Base-by-base conservation (phyloP, 129 eudicot species). In the Artemisia annua region DNA sequence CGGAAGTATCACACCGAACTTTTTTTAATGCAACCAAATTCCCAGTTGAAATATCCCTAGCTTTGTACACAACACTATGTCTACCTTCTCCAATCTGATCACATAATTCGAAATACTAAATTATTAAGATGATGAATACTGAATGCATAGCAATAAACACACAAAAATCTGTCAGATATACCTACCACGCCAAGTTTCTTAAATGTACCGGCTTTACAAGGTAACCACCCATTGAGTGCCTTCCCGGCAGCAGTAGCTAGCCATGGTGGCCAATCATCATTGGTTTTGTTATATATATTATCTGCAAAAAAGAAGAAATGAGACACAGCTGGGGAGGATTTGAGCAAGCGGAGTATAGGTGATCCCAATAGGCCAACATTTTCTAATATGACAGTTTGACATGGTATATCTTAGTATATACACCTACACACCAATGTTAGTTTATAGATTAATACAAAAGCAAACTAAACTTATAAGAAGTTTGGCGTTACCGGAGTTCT, bases 61-160 rank as follows among this genome's bases (percentile, higher is more conserved):
- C 67, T 63, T 63, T 63, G 5, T 63, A n/a, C 7, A 63, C 67
- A 32, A 3, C 22, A 28, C 67, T 8, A 63, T 2, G 9, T 3
- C 48, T 63, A 32, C 67, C 67, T 63, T 63, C 67, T n/a, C 49
- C 67, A 28, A 63, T 63, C 67, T 63, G 67, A 63, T 63, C 67
- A 24, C 44, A 63, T 30, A 28, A 60, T 13, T 63, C 3, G 2
- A 20, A 28, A 13, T 30, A 30, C 48, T 26, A 63, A 5, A 63
- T 32, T 9, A 32, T 28, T 14, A 30, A 39, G 46, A 7, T 4
- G 35, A 63, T 63, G 39, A 3, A 56, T 16, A 9, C 28, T 56
- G 11, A 14, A 63, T 1, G 35, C 13, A 32, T 28, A 63, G 67
- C 48, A 32, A 7, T 15, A 4, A 63, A 6, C 20, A 63, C 48